Evolutionary conservation across 148 eudicot species (phyloP).

Genomic region (Silene conica): DNA sequence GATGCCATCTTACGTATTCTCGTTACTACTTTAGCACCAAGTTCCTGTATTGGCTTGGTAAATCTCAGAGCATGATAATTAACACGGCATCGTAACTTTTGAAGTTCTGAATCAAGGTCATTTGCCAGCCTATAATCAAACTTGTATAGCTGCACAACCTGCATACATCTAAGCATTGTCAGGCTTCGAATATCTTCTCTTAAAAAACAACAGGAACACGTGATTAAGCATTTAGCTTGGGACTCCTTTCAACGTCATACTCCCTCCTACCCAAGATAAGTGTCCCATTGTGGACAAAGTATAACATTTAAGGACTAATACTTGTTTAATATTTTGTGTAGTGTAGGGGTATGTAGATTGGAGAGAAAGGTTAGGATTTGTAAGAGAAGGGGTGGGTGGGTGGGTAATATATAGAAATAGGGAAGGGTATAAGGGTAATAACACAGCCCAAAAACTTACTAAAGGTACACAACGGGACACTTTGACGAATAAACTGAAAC

Average conservation of each 20-base stretch:
- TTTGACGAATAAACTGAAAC: no score
- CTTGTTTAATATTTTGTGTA: no score
- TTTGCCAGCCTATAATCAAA: conserved; percentile 95
- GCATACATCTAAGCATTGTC: conserved; percentile 24
- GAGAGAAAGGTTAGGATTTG: no score
- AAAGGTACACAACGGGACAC: no score
- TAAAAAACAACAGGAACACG: neutral
- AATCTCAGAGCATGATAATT: conserved; percentile 86
- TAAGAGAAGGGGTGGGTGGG: no score
- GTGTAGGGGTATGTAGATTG: no score
- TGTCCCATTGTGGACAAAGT: no score
- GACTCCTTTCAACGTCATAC: neutral
- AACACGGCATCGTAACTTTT: conserved; percentile 91
- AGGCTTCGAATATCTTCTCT: neutral
- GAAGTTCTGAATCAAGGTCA: conserved; percentile 79
- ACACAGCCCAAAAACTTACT: no score
- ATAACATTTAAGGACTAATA: no score
- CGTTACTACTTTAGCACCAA: conserved; percentile 64
- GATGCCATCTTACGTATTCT: conserved; percentile 70
- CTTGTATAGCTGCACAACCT: conserved; percentile 94
- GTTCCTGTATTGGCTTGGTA: conserved; percentile 68
- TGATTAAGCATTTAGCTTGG: neutral
- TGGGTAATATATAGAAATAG: no score
- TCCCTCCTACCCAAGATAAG: no score
- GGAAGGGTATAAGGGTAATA: no score